phyloP scores from a whole-genome alignment of 2,329 filamentous ascomycete genomes.

The Exutisphaerella laricina region DNA sequence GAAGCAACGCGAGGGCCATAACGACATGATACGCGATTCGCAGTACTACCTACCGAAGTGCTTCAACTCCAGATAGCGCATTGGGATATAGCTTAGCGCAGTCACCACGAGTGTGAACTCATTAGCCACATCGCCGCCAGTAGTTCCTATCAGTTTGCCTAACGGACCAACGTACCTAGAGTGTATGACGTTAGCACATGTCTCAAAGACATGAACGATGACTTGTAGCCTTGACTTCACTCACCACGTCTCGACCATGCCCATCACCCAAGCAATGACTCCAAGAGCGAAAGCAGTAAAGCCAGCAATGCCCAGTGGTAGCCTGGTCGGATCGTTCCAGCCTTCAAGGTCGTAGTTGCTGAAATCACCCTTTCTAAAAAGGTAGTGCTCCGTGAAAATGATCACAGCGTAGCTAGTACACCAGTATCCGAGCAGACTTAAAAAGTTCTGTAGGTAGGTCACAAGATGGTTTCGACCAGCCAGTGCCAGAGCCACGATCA shows the following conservation, averaged over 20 bases:
- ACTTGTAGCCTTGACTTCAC: too few species aligned
- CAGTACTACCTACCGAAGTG: conserved; percentile 36
- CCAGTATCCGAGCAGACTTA: conserved; percentile 45
- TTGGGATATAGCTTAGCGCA: conserved; percentile 43
- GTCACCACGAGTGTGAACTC: conserved; percentile 50
- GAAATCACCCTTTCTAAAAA: conserved; percentile 38
- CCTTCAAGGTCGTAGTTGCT: conserved; percentile 42
- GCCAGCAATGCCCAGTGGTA: conserved; percentile 41
- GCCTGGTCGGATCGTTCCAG: conserved; percentile 41
- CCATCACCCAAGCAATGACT: conserved; percentile 46
- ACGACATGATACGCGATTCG: too few species aligned
- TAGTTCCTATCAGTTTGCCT: conserved; percentile 50
- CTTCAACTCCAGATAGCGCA: conserved; percentile 47
- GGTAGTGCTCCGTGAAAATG: conserved; percentile 42
- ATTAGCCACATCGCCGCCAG: conserved; percentile 53
- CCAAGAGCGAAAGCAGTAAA: conserved; percentile 37
- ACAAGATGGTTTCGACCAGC: conserved; percentile 40
- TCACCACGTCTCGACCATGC: conserved; percentile 45
- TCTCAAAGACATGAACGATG: too few species aligned
- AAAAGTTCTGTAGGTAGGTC: conserved; percentile 42
- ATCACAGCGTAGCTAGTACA: conserved; percentile 44
- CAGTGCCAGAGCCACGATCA: conserved; percentile 41
- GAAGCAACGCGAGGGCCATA: too few species aligned
- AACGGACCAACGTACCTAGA: conserved; percentile 53
- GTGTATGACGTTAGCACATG: not conserved